Percentiles rank a stretch among this genome's conserved stretches.
phyloP scores from a whole-genome alignment of 768 basidiomycete species.

The Panaeolus cyanescens region DNA sequence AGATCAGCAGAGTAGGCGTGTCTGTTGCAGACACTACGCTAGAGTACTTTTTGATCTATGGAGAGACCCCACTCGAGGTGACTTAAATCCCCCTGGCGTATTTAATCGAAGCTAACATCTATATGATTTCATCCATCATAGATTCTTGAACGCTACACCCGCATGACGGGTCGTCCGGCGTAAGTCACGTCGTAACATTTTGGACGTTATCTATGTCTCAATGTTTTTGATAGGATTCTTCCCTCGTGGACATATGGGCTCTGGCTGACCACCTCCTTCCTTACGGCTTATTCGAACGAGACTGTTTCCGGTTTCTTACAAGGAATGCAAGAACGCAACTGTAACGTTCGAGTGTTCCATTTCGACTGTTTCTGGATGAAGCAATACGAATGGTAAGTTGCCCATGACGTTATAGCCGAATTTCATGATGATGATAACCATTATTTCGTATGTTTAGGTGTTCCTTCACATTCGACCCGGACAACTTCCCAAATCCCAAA shows the following conservation, averaged over 20 bases:
- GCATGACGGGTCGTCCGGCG: conserved; percentile 66
- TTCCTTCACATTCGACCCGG: conserved; percentile 76
- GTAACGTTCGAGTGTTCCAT: conserved; percentile 72
- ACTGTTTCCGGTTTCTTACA: conserved; percentile 72
- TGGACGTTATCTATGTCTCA: conserved; percentile 16
- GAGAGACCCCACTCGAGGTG: conserved; percentile 64
- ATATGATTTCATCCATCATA: conserved; percentile 15
- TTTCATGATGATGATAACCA: background rate
- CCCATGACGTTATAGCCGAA: background rate
- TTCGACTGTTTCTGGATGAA: conserved; percentile 81
- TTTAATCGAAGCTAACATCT: background rate
- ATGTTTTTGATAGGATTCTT: conserved; percentile 46
- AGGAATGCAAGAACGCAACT: conserved; percentile 66
- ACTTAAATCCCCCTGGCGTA: conserved; percentile 17
- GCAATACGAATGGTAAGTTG: conserved; percentile 60
- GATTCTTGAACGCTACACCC: conserved; percentile 64
- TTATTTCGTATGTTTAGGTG: conserved; percentile 45
- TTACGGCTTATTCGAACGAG: conserved; percentile 66
- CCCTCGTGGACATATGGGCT: conserved; percentile 78
- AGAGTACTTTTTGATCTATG: conserved; percentile 75
- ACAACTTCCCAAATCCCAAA: conserved; percentile 73
- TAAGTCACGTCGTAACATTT: conserved; percentile 21
- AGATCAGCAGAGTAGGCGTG: conserved; percentile 63
- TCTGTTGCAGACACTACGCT: conserved; percentile 63
- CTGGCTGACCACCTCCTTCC: conserved; percentile 78